phyloP scores from a whole-genome alignment of 768 basidiomycete species.

The Gymnopilus junonius region DNA sequence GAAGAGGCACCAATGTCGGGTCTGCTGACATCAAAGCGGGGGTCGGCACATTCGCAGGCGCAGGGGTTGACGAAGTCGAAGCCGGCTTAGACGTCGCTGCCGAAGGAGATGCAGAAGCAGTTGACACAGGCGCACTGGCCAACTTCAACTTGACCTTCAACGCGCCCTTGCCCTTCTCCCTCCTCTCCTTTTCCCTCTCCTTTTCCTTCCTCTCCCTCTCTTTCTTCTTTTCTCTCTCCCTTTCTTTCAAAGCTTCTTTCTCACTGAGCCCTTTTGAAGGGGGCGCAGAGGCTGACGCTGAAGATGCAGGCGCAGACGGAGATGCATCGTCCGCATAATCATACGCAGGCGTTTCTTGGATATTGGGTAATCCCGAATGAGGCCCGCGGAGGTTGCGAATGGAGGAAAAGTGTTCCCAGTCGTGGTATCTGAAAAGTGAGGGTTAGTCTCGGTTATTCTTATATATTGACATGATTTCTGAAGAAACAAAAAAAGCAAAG shows the following conservation, averaged over 20 bases:
- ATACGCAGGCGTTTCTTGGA: conserved; percentile 49
- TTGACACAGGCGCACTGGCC: conserved; percentile 33
- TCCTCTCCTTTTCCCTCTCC: conserved; percentile 15
- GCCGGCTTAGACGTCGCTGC: background rate
- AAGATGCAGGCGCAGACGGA: background rate
- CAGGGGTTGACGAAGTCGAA: too few relatives aligned
- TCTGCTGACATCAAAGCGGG: conserved; percentile 5
- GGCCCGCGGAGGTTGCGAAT: conserved; percentile 88
- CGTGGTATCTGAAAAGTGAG: conserved; percentile 67
- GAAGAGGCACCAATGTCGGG: conserved; percentile 23
- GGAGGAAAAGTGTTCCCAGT: conserved; percentile 96
- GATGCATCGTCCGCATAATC: conserved; percentile 3
- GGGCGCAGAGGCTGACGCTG: background rate
- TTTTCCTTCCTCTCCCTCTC: conserved; percentile 32
- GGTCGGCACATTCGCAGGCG: background rate
- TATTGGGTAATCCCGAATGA: conserved; percentile 72
- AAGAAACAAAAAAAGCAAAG: background rate
- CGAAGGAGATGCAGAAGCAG: background rate
- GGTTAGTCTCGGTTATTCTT: background rate
- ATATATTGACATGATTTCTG: too few relatives aligned
- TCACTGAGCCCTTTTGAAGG: background rate
- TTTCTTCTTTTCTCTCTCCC: conserved; percentile 23
- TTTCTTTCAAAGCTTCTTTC: conserved; percentile 29
- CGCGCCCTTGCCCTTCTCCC: conserved; percentile 35
- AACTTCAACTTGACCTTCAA: conserved; percentile 41